Percentiles rank a stretch among this genome's conserved stretches.
Conservation (phyloP, 2,329 filamentous ascomycete genomes). For the Microdochium paspali region DNA sequence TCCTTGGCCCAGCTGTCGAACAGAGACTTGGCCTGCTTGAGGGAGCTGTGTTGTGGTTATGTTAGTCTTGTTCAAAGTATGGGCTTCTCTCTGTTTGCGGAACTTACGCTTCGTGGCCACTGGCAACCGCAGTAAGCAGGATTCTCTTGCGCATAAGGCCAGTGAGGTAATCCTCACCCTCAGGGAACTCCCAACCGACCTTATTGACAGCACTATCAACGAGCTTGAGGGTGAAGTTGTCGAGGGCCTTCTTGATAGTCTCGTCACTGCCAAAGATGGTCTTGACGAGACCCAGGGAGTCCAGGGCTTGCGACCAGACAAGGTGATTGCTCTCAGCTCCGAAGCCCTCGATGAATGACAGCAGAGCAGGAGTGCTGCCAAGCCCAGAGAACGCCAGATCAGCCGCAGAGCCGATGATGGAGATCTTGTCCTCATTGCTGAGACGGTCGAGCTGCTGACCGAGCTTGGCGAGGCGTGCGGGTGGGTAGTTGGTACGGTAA, state of each 20-base stretch:
- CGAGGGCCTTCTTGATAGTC: constrained; percentile 60
- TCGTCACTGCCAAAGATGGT: constrained; percentile 77
- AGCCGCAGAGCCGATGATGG: constrained; percentile 79
- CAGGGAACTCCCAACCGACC: constrained; percentile 77
- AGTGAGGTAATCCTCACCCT: constrained; percentile 71
- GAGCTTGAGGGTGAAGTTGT: constrained; percentile 70
- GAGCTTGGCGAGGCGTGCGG: constrained; percentile 71
- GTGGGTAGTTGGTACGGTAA: constrained; percentile 88
- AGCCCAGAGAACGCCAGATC: constrained; percentile 84
- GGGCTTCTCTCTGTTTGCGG: constrained; percentile 1
- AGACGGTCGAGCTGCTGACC: constrained; percentile 68
- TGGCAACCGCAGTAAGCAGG: constrained; percentile 63
- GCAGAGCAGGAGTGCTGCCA: constrained; percentile 68
- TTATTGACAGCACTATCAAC: constrained; percentile 66
- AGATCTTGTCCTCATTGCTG: constrained; percentile 82
- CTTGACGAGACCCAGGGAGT: constrained; percentile 66
- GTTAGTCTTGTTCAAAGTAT: constrained; percentile 1
- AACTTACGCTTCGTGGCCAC: constrained; percentile 64
- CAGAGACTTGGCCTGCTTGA: constrained; percentile 64
- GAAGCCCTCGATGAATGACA: constrained; percentile 82
- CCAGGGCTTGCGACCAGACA: constrained; percentile 80
- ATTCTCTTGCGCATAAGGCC: constrained; percentile 77
- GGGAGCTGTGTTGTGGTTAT: constrained; percentile 38
- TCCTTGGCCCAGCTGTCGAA: constrained; percentile 74
- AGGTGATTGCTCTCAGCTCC: constrained; percentile 72